phyloP scores from a whole-genome alignment of 2,329 filamentous ascomycete genomes.

The Emmonsiellopsis sp. region DNA sequence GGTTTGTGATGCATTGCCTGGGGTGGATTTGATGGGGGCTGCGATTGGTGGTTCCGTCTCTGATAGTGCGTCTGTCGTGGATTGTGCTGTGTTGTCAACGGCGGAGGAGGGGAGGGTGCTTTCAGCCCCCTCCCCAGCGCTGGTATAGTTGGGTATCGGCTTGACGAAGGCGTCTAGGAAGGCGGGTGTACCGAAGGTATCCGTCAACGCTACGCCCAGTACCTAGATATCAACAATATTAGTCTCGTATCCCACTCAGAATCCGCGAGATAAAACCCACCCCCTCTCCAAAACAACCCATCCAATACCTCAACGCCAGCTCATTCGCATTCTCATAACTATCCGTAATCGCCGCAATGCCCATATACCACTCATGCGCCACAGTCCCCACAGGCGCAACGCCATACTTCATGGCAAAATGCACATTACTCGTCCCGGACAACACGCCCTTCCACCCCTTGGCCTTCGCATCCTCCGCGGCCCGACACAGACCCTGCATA shows the following conservation, averaged over 20 bases:
- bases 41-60: constrained; percentile 35
- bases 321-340: constrained; percentile 82
- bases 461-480: constrained; percentile 60
- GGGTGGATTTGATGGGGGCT: constrained; percentile 33
- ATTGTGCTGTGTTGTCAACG: constrained; percentile 31
- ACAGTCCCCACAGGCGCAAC: constrained; percentile 79
- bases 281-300: constrained; percentile 78
- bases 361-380: constrained; percentile 99
- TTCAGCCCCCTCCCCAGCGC: constrained; percentile 30
- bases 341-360: constrained; percentile 79
- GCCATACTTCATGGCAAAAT: constrained; percentile 87
- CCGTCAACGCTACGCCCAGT: constrained; percentile 81
- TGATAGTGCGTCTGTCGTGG: constrained; percentile 28
- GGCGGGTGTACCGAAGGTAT: constrained; percentile 87
- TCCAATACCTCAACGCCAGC: constrained; percentile 76
- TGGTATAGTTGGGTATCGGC: constrained; percentile 44
- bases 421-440: constrained; percentile 89
- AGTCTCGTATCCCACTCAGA: neutral
- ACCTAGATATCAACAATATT: constrained; percentile 36
- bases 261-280: constrained; percentile 26
- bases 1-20: neutral
- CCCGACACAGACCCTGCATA: constrained; percentile 73
- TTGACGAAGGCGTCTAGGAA: constrained; percentile 80
- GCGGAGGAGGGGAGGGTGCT: constrained; percentile 30
- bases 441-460: constrained; percentile 63